phyloP scores from a whole-genome alignment of 208 protist genomes.

The Trypanosoma conorhini region DNA sequence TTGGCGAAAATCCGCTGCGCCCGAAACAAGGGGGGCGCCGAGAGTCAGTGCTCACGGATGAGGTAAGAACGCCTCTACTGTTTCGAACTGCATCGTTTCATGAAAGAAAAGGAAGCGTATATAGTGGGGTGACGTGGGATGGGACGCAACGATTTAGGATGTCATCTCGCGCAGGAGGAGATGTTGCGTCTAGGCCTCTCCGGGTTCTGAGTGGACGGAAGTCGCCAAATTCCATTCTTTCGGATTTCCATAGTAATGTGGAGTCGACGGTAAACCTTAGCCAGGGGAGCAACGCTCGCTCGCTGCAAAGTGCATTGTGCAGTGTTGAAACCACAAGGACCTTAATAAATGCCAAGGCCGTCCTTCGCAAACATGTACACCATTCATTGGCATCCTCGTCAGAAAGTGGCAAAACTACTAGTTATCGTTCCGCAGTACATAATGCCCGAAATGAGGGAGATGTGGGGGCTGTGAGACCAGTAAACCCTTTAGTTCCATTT shows the following conservation, averaged over 20 bases:
- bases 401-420: not conserved
- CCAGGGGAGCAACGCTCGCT: not conserved
- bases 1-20: not conserved
- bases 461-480: not conserved
- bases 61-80: not conserved
- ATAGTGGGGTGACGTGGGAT: not conserved
- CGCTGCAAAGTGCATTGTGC: not conserved
- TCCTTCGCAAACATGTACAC: slow-evolving; percentile 26
- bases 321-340: slow-evolving; percentile 11
- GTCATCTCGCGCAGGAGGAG: not conserved
- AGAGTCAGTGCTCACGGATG: not conserved
- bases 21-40: not conserved
- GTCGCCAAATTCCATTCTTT: not conserved
- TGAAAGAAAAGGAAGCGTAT: not conserved
- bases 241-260: slow-evolving; percentile 1
- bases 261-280: slow-evolving; percentile 1
- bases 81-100: not conserved
- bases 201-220: not conserved
- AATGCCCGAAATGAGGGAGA: not conserved
- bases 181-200: not conserved
- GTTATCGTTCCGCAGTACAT: slow-evolving; percentile 1
- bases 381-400: slow-evolving; percentile 5
- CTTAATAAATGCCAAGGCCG: slow-evolving; percentile 26
- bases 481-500: slow-evolving; percentile 1
- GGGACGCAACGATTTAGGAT: not conserved